Evolutionary conservation across 2,329 filamentous ascomycete species (phyloP).

Genomic region (Neofusicoccum ribis): DNA sequence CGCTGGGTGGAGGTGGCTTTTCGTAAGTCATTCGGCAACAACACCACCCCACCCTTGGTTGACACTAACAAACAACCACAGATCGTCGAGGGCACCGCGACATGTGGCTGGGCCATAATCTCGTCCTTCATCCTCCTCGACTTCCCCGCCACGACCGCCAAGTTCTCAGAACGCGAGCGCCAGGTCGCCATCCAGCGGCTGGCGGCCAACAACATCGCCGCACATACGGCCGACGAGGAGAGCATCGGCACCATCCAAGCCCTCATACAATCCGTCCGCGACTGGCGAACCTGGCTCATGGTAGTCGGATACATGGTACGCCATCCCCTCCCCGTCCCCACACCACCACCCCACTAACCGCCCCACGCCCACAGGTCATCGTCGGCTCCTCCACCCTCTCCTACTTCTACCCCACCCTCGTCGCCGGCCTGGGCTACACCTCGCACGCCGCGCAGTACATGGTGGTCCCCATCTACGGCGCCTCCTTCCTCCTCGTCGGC

Average conservation of each 20-base stretch:
- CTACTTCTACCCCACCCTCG: slow-evolving; percentile 57
- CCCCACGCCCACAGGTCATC: slow-evolving; percentile 31
- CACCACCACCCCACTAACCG: neutral
- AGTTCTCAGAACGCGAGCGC: slow-evolving; percentile 44
- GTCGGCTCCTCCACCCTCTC: slow-evolving; percentile 53
- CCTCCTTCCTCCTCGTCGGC: slow-evolving; percentile 52
- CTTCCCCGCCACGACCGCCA: slow-evolving; percentile 49
- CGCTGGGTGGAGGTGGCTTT: slow-evolving; percentile 55
- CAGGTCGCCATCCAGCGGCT: slow-evolving; percentile 48
- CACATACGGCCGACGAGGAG: slow-evolving; percentile 31
- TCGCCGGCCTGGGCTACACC: slow-evolving; percentile 53
- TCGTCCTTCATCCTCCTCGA: slow-evolving; percentile 51
- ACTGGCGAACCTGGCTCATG: slow-evolving; percentile 52
- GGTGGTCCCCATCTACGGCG: slow-evolving; percentile 54
- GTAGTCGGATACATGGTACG: slow-evolving; percentile 52
- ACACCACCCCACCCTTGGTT: neutral
- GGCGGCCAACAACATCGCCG: slow-evolving; percentile 44
- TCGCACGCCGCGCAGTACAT: slow-evolving; percentile 51
- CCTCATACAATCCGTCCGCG: slow-evolving; percentile 40
- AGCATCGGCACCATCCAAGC: slow-evolving; percentile 41
- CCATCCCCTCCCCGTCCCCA: no score
- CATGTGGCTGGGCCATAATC: slow-evolving; percentile 46
- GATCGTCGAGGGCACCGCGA: slow-evolving; percentile 42
- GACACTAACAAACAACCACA: slow-evolving; percentile 17
- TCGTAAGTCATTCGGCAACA: slow-evolving; percentile 33